phyloP scores from a whole-genome alignment of 2,329 filamentous ascomycete genomes.

The Botrytis paeoniae region DNA sequence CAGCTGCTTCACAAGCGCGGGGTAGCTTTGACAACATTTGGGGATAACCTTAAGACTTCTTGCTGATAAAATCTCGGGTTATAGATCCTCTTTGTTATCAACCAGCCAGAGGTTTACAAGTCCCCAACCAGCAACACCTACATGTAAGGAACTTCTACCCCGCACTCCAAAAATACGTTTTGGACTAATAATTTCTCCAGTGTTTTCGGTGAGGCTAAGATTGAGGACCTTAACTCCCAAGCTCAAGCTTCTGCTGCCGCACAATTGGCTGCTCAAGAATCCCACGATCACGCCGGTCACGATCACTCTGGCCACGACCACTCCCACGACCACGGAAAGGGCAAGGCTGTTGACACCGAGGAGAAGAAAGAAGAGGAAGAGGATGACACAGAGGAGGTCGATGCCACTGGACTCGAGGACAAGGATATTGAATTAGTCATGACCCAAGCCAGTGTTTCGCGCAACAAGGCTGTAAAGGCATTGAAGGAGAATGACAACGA shows the following conservation, averaged over 20 bases:
- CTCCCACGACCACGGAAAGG: conserved; percentile 56
- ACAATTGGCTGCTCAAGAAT: conserved; percentile 78
- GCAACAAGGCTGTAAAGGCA: conserved; percentile 98
- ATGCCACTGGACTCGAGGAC: conserved; percentile 89
- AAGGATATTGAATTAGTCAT: conserved; percentile 99
- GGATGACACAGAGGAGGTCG: conserved; percentile 93
- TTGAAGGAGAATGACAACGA: conserved; percentile 99
- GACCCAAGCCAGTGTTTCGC: conserved; percentile 92
- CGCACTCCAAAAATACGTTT: not conserved
- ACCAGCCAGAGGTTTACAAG: conserved; percentile 99
- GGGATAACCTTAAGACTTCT: not conserved
- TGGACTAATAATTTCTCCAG: conserved; percentile 46
- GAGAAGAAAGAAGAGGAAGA: conserved; percentile 74
- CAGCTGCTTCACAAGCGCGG: conserved; percentile 1
- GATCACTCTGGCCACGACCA: conserved; percentile 62
- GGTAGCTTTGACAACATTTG: not conserved
- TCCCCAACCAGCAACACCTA: conserved; percentile 99
- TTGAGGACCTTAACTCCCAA: conserved; percentile 98
- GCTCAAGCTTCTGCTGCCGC: conserved; percentile 94
- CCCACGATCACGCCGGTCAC: conserved; percentile 48
- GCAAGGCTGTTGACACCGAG: conserved; percentile 60
- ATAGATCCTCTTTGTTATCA: conserved; percentile 99
- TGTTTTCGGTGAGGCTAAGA: conserved; percentile 99
- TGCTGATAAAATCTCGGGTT: conserved; percentile 24
- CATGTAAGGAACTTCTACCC: conserved; percentile 67